phyloP scores from a whole-genome alignment of 192 early-diverging fungal species.

The Hyaloraphidium curvatum region DNA sequence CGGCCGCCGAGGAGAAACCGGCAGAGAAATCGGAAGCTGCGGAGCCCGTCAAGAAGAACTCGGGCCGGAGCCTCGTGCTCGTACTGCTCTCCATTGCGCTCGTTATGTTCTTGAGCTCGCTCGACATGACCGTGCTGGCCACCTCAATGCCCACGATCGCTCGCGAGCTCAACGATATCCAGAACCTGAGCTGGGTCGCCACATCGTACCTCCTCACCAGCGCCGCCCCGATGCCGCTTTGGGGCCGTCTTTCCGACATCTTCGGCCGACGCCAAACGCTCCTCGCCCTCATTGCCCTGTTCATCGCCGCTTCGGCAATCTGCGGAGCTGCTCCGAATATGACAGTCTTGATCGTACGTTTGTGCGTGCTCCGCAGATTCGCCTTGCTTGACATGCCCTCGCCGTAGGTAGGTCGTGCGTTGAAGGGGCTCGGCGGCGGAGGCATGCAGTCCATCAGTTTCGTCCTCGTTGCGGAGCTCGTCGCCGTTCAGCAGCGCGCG shows the following conservation, averaged over 20 bases:
- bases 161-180: no score
- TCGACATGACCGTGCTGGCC: no score
- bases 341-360: slow-evolving; percentile 13
- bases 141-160: no score
- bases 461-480: neutral
- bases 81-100: no score
- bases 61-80: no score
- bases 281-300: slow-evolving; percentile 12
- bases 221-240: slow-evolving; percentile 17
- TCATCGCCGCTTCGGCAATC: slow-evolving; percentile 16
- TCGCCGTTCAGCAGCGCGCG: neutral
- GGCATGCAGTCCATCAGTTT: neutral
- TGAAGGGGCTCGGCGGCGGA: slow-evolving; percentile 3
- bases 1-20: no score
- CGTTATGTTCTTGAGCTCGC: no score
- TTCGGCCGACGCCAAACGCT: slow-evolving; percentile 15
- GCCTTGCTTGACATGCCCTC: no score
- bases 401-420: no score
- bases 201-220: neutral
- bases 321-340: slow-evolving; percentile 20
- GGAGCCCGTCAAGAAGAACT: no score
- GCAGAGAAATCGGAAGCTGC: no score
- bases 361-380: no score
- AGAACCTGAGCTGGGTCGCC: neutral
- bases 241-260: slow-evolving; percentile 22